Evolutionary conservation across 1,284 basidiomycete species (phyloP).

Genomic region (Rhodotorula mucilaginosa): DNA sequence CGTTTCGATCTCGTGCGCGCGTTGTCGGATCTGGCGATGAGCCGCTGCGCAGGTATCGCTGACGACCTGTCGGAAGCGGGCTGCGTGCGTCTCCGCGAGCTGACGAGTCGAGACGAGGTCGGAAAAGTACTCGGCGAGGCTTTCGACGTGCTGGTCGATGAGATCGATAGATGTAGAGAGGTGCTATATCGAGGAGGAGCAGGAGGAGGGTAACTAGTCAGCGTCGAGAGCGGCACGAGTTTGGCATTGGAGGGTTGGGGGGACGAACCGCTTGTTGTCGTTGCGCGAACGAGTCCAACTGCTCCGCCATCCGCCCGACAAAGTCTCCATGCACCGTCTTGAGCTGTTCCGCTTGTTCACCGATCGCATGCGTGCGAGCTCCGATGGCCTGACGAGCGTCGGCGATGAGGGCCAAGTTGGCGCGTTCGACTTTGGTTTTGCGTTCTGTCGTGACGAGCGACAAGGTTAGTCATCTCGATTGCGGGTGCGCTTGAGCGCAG

Average conservation of each 20-base stretch:
- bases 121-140: slow-evolving; percentile 2
- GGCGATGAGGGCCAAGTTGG: slow-evolving; percentile 24
- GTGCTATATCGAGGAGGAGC: not conserved
- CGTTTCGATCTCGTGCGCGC: not conserved
- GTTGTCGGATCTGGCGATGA: not conserved
- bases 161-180: slow-evolving; percentile 4
- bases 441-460: slow-evolving; percentile 18
- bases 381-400: slow-evolving; percentile 12
- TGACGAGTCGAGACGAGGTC: not conserved
- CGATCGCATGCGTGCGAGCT: slow-evolving; percentile 11
- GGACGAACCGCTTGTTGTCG: slow-evolving; percentile 14
- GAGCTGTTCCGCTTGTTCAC: slow-evolving; percentile 11
- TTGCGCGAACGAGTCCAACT: slow-evolving; percentile 3
- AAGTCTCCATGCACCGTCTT: slow-evolving; percentile 16
- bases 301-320: not conserved
- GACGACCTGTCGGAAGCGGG: slow-evolving; percentile 23
- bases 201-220: too few species aligned
- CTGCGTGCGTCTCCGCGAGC: not conserved
- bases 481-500: not conserved
- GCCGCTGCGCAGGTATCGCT: slow-evolving; percentile 23
- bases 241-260: not conserved
- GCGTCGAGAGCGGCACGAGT: too few species aligned
- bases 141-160: not conserved
- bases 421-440: slow-evolving; percentile 30
- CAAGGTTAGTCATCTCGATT: not conserved